Conservation (phyloP, 768 basidiomycete genomes). For the Suillus sp. region DNA sequence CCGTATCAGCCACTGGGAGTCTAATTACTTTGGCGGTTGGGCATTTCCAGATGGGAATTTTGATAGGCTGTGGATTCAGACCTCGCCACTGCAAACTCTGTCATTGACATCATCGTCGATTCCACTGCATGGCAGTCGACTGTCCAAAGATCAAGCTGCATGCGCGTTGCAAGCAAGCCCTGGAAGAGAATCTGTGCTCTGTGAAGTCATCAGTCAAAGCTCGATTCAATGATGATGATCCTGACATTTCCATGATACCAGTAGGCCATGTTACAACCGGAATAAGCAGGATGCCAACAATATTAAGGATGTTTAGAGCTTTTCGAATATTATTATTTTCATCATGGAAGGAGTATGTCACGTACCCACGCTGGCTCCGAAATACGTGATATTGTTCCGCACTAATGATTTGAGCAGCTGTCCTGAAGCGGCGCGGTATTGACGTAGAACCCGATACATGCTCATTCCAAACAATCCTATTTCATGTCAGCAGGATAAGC, state of each 20-base stretch:
- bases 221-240: background rate
- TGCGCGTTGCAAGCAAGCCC: slow-evolving; percentile 2
- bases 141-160: slow-evolving; percentile 6
- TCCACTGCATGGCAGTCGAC: background rate
- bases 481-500: background rate
- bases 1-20: background rate
- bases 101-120: background rate
- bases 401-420: background rate
- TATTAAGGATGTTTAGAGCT: background rate
- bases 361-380: slow-evolving; percentile 5
- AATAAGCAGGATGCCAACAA: background rate
- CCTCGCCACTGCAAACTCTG: background rate
- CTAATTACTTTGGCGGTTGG: background rate
- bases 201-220: background rate
- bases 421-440: slow-evolving; percentile 3
- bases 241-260: background rate
- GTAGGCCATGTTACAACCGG: background rate
- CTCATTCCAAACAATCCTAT: background rate
- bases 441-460: background rate
- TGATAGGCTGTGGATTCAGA: background rate
- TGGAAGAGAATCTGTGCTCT: background rate
- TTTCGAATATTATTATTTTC: background rate
- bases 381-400: slow-evolving; percentile 1
- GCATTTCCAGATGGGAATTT: background rate
- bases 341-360: background rate